phyloP scores from a whole-genome alignment of 2,329 filamentous ascomycete genomes.

The Xylariaceae sp. region DNA sequence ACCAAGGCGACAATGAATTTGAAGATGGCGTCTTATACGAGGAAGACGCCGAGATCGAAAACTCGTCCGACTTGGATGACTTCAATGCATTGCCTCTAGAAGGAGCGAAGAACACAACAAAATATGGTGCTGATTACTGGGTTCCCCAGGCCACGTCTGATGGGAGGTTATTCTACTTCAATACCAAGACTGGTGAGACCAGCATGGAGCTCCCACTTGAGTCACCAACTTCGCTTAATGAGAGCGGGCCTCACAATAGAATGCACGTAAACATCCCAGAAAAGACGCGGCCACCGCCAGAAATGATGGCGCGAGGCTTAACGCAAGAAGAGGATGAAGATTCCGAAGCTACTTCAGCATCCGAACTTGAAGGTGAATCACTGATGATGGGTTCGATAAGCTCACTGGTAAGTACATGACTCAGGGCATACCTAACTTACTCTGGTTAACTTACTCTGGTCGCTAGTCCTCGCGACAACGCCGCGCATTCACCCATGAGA shows the following conservation, averaged over 20 bases:
- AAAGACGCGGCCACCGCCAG: conserved; percentile 85
- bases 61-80: conserved; percentile 68
- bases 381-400: conserved; percentile 72
- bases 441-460: conserved; percentile 30
- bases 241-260: conserved; percentile 86
- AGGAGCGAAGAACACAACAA: conserved; percentile 57
- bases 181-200: conserved; percentile 93
- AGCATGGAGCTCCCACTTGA: conserved; percentile 95
- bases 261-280: conserved; percentile 90
- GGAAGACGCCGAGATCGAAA: conserved; percentile 71
- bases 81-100: conserved; percentile 71
- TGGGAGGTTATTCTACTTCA: conserved; percentile 95
- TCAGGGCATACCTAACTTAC: conserved; percentile 3
- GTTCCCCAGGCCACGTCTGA: conserved; percentile 96
- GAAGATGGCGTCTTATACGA: conserved; percentile 71
- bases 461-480: conserved; percentile 63
- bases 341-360: conserved; percentile 82
- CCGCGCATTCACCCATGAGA: conserved; percentile 68
- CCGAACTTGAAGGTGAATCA: conserved; percentile 81
- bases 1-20: conserved; percentile 66
- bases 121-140: conserved; percentile 94
- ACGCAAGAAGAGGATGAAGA: conserved; percentile 89
- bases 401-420: conserved; percentile 65
- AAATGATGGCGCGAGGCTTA: conserved; percentile 86
- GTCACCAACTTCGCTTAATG: conserved; percentile 79